Evolutionary conservation across 2,329 filamentous ascomycete species (phyloP).

Genomic region (Talaromyces albobiverticillius): DNA sequence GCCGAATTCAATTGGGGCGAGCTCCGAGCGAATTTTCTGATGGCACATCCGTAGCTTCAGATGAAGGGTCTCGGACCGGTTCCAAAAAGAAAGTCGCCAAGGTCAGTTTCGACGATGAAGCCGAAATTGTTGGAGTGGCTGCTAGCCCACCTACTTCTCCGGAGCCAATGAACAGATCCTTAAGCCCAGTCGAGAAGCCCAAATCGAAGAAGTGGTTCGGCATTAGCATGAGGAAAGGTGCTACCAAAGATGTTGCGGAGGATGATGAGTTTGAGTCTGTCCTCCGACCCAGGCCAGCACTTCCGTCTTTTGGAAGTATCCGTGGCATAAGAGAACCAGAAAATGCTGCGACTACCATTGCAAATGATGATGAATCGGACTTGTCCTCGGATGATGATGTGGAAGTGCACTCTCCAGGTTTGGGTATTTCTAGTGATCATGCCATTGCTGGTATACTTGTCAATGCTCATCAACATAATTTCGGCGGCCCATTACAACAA

Average conservation of each 20-base stretch:
- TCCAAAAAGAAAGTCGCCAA: constrained; percentile 54
- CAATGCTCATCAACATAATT: constrained; percentile 25
- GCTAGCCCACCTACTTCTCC: constrained; percentile 41
- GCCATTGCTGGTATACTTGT: constrained; percentile 50
- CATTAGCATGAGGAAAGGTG: constrained; percentile 31
- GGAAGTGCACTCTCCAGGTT: constrained; percentile 14
- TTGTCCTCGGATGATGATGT: constrained; percentile 48
- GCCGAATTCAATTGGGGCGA: constrained; percentile 22
- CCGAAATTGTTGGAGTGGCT: constrained; percentile 47
- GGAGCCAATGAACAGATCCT: constrained; percentile 29
- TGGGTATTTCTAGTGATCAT: constrained; percentile 52
- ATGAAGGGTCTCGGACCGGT: constrained; percentile 38
- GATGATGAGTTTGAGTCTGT: constrained; percentile 54
- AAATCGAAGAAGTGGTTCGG: constrained; percentile 37
- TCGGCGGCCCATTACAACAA: background rate
- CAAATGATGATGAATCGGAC: constrained; percentile 29
- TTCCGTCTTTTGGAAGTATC: constrained; percentile 64
- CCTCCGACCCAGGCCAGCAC: constrained; percentile 56
- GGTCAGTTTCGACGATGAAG: constrained; percentile 67
- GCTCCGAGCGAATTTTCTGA: constrained; percentile 57
- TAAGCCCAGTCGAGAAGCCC: constrained; percentile 33
- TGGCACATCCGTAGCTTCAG: constrained; percentile 49
- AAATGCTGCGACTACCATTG: constrained; percentile 16
- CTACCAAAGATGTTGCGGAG: constrained; percentile 25
- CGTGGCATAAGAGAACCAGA: constrained; percentile 39